Evolutionary conservation across 805 yeast genomes (phyloP), one percentile per base, ranked within the genome.

Genomic region (Candida rishiriensis): DNA sequence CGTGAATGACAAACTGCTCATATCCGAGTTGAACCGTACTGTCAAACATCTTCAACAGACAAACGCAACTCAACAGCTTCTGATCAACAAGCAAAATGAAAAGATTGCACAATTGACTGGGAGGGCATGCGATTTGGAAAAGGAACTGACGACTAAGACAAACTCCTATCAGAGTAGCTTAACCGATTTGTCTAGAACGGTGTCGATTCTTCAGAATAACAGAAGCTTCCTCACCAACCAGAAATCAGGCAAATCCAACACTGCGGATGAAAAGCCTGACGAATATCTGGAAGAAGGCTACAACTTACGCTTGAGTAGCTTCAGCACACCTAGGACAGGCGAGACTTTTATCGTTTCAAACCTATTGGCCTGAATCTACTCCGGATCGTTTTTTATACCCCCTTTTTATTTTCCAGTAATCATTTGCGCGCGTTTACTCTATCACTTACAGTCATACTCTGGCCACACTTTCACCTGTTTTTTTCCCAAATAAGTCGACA

Each of bases 201-300:
- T 60, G 12, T 34, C 47, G 9, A 34, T 57, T 6, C 46, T 60
- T 3, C 42, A 43, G 18, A 56, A 53, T 32, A 56, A 51, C 38
- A 43, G 48, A 41, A 34, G 34, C n/a, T 57, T 55, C 29, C 42
- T 59, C 29, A 35, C 9, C 26, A 17, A 15, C 12, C 28, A 37
- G 14, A 37, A 15, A 6, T 29, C 15, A 10, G 12, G 14, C 14
- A 28, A 21, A 17, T 6, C 12, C 21, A 9, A 10, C 12, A 11
- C 26, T 4, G 17, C n/a, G 3, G 38, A 17, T 12, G 29, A 11
- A 17, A 35, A 15, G 16, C 21, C 32, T 17, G 30, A 9, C 9
- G 6, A 30, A 13, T 30, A 5, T 10, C 7, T 21, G 26, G 26
- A 21, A 21, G 33, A 4, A 13, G 13, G 33, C 33, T 13, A n/a